Evolutionary conservation across 805 yeast genomes (phyloP), one percentile per base, ranked within the genome.

Genomic region (Starmerella bacillaris): DNA sequence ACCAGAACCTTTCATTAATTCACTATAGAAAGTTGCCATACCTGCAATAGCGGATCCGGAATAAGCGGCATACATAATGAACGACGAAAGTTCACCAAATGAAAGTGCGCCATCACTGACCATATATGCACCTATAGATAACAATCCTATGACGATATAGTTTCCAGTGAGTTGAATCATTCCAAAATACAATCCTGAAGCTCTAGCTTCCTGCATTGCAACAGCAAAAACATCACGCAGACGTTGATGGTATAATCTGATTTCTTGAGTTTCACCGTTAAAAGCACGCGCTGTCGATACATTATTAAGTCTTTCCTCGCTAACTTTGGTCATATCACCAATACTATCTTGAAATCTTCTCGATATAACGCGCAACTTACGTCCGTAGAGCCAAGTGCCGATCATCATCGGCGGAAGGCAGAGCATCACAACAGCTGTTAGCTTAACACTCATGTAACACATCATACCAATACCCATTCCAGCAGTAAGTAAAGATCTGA

Each of bases 1-100:
- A 34, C 96, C 96, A 5, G 84, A 78, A 37, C 95, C 96, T 59
- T 86, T 86, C 95, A 86, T 86, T 39, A 86, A 60, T 54, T 86
- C 96, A 2, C 92, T 73, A 52, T 84, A 86, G 53, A 86, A 86
- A 49, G 78, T 78, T 0, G 94, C 86, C 15, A 86, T 54, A 0
- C 95, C 94, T 55, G 78, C 78, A 48, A 84, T 78, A 6, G 94
- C 80, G n/a, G 82, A 65, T 1, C 94, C 96, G 2, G 94, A 78
- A 55, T 79, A 86, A 1, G 80, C 80, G 0, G 95, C 89, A 57
- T 86, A 86, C 89, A 86, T 78, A 74, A 84, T 75, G 55, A 83
- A 86, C 34, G 92, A 77, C 4, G 93, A 76, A 30, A 86, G 63
- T 48, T 84, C 94, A 35, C 96, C 96, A 27, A 83, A 68, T 0